A percentile compares a stretch with the other conserved stretches of the same genome.
These are phyloP conservation scores for Sclerospora graminicola DNA, from an alignment of 352 stramenopile genomes.

Conservation along the genomic window DNA sequence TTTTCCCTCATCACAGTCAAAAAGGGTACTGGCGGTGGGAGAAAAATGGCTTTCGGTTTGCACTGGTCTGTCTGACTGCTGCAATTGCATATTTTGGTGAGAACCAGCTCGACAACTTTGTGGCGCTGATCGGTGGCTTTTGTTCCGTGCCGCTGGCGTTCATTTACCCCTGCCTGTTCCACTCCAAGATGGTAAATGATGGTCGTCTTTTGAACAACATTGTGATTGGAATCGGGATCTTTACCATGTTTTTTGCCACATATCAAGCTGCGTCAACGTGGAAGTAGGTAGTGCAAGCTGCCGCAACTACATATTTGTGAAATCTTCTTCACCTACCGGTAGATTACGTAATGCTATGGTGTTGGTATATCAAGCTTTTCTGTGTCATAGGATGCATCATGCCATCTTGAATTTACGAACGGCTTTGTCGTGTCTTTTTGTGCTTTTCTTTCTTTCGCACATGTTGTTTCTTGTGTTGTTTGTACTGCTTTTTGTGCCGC, in stretches of 20 bases:
- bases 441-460: conserved; percentile 16
- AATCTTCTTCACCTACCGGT: no score
- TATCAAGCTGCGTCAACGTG: conserved; percentile 46
- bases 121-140: conserved; percentile 60
- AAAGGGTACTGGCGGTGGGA: conserved; percentile 60
- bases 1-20: conserved; percentile 29
- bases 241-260: conserved; percentile 55
- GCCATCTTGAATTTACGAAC: conserved; percentile 5
- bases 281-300: conserved; percentile 22
- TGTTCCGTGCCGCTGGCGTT: conserved; percentile 64
- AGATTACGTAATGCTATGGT: conserved; percentile 5
- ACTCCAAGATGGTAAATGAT: conserved; percentile 40
- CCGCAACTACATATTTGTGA: no score
- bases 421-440: conserved; percentile 9
- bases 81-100: conserved; percentile 56
- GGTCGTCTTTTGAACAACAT: conserved; percentile 30
- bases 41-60: conserved; percentile 57
- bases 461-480: not conserved
- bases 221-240: conserved; percentile 35
- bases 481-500: conserved; percentile 5
- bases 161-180: conserved; percentile 64
- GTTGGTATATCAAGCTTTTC: conserved; percentile 12
- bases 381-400: not conserved
- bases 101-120: conserved; percentile 58
- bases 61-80: conserved; percentile 48